Base-by-base conservation (phyloP, 495 filamentous ascomycete species). In the Mytilinidion resinicola region DNA sequence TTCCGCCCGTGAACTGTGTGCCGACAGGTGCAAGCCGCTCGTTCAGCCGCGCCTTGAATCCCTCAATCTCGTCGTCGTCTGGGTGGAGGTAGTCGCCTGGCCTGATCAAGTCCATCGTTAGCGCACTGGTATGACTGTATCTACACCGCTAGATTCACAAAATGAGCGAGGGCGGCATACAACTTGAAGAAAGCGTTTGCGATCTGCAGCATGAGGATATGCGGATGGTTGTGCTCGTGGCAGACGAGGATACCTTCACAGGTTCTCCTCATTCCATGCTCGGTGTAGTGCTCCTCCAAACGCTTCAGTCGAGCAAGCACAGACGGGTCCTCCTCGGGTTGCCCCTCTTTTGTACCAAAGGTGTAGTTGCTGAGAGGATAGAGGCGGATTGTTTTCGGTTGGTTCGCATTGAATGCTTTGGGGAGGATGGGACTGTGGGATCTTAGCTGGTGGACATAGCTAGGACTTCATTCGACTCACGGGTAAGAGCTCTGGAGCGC, bases 131-230 rank as follows among this genome's bases (percentile, higher is more conserved):
- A 3, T 30, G 25, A 30, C 25, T 30, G 6, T 2, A 30, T 30
- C 25, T 30, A 30, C 25, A 2, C 25, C 25, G 25, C 25, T 30
- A 30, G 3, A 30, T 38, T 19, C 9, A 9, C 41, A 49, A n/a
- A 21, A 47, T 17, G 5, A 36, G n/a, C 33, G 38, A 30, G 10
- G 12, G 11, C 33, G n/a, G 64, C 78, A 11, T 77, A 89, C 74
- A 97, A 81, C 76, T 98, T 98, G 78, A 97, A 97, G 73, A 98
- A 98, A 4, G 93, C 92, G 74, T 98, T 98, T 20, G 93, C 93
- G 60, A 98, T 98, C 77, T 97, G 93, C 62, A 97, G 79, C 95
- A 96, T 97, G 67, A 96, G 74, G 53, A 97, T 93, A 69, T 97
- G 93, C 1, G 93, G 93, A 71, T 96, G 93, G 72, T 96, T 96